A percentile compares a stretch with the other conserved stretches of the same genome.
These are phyloP conservation scores for Ceratocystis colombiana DNA, from an alignment of 2,329 filamentous ascomycete genomes.

Conservation along the genomic window DNA sequence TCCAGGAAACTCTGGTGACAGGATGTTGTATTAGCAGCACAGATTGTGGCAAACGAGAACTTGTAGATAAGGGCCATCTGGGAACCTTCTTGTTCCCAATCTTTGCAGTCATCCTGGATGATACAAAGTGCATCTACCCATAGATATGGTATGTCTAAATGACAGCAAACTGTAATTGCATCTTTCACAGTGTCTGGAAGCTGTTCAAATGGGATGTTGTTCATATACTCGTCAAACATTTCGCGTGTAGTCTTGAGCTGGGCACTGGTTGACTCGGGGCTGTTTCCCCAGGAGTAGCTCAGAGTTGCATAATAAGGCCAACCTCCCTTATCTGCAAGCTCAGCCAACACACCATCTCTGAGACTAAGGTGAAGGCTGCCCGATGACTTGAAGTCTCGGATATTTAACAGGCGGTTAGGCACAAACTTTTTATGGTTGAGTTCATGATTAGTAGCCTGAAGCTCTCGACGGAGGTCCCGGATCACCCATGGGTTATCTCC, in stretches of 20 bases:
- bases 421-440: no score
- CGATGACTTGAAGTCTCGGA: no score
- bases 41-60: constrained; percentile 9
- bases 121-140: constrained; percentile 29
- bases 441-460: no score
- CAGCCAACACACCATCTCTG: no score
- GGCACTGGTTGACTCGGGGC: not conserved
- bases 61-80: constrained; percentile 17
- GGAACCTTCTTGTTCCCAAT: constrained; percentile 28
- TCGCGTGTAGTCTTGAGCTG: not conserved
- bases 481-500: not conserved
- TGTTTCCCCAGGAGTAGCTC: constrained; percentile 4
- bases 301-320: no score
- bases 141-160: constrained; percentile 19
- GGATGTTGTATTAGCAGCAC: not conserved
- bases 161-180: not conserved
- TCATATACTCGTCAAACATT: constrained; percentile 12
- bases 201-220: not conserved
- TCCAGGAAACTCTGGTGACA: not conserved
- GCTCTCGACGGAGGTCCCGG: no score
- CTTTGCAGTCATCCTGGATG: not conserved
- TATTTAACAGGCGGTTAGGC: no score
- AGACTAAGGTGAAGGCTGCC: no score
- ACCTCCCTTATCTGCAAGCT: no score
- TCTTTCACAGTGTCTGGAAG: not conserved